Conservation (phyloP, 306 rosid genomes). For the Myrica gale region DNA sequence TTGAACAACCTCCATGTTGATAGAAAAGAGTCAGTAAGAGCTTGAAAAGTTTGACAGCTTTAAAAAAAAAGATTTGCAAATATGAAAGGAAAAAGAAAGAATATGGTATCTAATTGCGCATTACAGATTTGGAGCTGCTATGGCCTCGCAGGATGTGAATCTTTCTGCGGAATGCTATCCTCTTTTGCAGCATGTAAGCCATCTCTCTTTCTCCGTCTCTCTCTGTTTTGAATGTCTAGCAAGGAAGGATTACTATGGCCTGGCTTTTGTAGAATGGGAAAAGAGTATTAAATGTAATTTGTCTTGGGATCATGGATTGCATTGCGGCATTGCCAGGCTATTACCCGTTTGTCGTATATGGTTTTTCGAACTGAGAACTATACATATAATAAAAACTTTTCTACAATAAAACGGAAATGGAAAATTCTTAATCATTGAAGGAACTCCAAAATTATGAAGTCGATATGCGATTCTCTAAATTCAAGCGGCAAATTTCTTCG, state of each 20-base stretch:
- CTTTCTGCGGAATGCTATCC: constrained; percentile 56
- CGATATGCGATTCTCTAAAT: no score
- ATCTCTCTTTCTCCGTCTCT: constrained; percentile 29
- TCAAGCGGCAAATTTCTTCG: no score
- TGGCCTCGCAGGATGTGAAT: constrained; percentile 52
- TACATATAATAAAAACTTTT: not conserved
- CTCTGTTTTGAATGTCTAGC: constrained; percentile 33
- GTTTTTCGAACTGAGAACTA: constrained; percentile 9
- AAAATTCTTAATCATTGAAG: not conserved
- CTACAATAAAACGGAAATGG: not conserved
- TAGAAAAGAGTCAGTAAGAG: not conserved
- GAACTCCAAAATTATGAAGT: not conserved
- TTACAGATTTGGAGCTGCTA: constrained; percentile 47
- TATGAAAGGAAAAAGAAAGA: not conserved
- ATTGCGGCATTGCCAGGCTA: constrained; percentile 21
- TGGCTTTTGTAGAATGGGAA: constrained; percentile 52
- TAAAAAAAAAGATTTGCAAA: not conserved
- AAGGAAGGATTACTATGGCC: constrained; percentile 25
- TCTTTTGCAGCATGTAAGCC: constrained; percentile 58
- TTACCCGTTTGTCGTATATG: constrained; percentile 43
- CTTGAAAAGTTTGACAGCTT: not conserved
- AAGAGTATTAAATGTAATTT: constrained; percentile 9
- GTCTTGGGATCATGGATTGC: constrained; percentile 19
- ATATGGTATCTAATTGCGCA: constrained; percentile 4
- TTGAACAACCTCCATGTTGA: constrained; percentile 15